phyloP scores from a whole-genome alignment of 192 early-diverging fungal genomes.

The Entomortierella parvispora region DNA sequence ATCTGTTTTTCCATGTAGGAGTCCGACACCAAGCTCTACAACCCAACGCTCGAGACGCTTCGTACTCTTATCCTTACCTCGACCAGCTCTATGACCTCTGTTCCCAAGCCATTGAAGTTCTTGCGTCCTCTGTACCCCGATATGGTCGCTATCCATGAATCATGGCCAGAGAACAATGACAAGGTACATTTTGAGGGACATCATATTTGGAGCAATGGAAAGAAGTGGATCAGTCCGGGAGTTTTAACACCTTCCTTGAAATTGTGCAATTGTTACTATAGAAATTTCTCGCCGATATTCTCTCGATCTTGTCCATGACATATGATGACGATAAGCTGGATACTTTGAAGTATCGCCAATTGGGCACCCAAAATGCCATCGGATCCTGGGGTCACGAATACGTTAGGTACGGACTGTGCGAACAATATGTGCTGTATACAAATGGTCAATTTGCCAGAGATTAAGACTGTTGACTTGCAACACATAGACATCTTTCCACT shows the following conservation, averaged over 20 bases:
- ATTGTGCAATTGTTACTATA: slow-evolving; percentile 40
- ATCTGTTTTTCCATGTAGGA: slow-evolving; percentile 56
- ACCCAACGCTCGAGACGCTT: slow-evolving; percentile 87
- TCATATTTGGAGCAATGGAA: neutral
- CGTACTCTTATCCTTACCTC: slow-evolving; percentile 92
- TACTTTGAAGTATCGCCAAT: slow-evolving; percentile 85
- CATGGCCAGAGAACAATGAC: slow-evolving; percentile 79
- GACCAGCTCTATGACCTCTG: slow-evolving; percentile 99
- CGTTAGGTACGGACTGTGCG: slow-evolving; percentile 69
- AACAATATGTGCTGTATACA: no score
- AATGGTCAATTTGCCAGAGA: no score
- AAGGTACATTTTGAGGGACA: slow-evolving; percentile 64
- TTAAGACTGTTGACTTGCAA: neutral
- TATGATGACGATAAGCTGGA: slow-evolving; percentile 91
- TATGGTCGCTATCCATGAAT: slow-evolving; percentile 73
- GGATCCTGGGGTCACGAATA: slow-evolving; percentile 99
- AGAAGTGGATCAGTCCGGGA: neutral
- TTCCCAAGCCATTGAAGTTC: slow-evolving; percentile 98
- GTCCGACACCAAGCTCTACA: slow-evolving; percentile 78
- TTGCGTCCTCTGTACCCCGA: slow-evolving; percentile 86
- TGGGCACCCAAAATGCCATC: slow-evolving; percentile 80
- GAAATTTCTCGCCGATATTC: slow-evolving; percentile 90
- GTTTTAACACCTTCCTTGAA: neutral
- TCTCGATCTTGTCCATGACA: slow-evolving; percentile 97
- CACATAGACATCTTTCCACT: slow-evolving; percentile 79